Base-by-base conservation (phyloP, 768 basidiomycete genomes). In the Hygrocybe punicea region DNA sequence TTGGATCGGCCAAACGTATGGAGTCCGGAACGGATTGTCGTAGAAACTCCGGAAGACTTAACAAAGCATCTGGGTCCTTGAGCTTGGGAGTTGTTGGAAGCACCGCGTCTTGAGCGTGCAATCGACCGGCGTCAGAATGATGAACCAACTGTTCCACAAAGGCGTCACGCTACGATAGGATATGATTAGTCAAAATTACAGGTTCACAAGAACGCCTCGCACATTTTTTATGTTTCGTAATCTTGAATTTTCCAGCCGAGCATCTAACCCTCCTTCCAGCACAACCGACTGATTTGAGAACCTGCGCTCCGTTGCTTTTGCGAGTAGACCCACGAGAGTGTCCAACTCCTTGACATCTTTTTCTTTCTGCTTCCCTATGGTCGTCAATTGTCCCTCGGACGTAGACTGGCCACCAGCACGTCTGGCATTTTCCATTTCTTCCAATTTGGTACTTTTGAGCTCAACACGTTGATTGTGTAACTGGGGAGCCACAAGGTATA, bases 391-490 rank as follows among this genome's bases (percentile, higher is more conserved):
- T 7, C 61, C 56, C 1, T 53, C 55, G 21, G 63, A 59, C 6
- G 59, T 56, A 29, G 66, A 58, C 23, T 35, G 44, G 1, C 65
- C 50, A 9, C 78, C 81, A 40, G 77, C 74, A 53, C 72, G 72
- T 44, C 82, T 73, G 4, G 89, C 91, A 44, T 80, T 80, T 70
- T 91, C 89, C 76, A 93, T 81, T 70, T 92, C 81, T 11, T 81
- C 81, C 13, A 86, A 63, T 66, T 91, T 89, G 23, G 82, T 74
- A 5, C 79, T 79, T 64, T 87, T 86, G 45, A 96, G 81, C 68
- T 95, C 94, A n/a, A 91, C 93, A 1, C 97, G 84, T 70, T 99
- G 96, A 67, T 95, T 88, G 58, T 88, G 84, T 40, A 98, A 71
- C 68, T 96, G 94, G 1, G 96, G 95, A 0, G 93, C 85, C 29